phyloP scores from a whole-genome alignment of 805 yeast species.

The Cyberlindnera suaveolens region DNA sequence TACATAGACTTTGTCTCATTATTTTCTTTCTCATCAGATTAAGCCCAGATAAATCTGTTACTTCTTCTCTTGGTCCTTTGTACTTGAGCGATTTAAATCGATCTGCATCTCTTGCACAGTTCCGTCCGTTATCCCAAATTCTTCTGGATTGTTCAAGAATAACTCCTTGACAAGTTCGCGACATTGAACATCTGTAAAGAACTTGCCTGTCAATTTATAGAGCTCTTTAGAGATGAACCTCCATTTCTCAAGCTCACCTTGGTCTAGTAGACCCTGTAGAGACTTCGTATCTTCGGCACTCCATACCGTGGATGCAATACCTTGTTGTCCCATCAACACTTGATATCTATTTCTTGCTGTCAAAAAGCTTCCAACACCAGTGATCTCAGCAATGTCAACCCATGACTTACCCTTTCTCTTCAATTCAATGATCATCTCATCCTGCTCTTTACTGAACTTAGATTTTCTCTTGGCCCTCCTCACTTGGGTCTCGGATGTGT shows the following conservation, averaged over 20 bases:
- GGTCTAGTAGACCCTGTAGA: conserved; percentile 51
- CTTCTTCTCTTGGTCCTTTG: neutral
- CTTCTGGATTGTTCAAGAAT: conserved; percentile 48
- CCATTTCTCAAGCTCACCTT: conserved; percentile 70
- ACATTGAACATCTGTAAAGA: conserved; percentile 46
- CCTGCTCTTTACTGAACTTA: conserved; percentile 67
- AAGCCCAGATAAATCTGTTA: too few relatives aligned
- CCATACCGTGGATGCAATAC: conserved; percentile 65
- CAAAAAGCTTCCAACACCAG: conserved; percentile 57
- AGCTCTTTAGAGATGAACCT: conserved; percentile 56
- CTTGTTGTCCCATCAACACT: conserved; percentile 78
- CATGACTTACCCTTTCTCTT: conserved; percentile 61
- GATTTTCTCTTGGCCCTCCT: conserved; percentile 55
- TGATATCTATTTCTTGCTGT: conserved; percentile 78
- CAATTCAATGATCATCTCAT: conserved; percentile 52
- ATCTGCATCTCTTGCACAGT: conserved; percentile 21
- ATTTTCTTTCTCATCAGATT: neutral
- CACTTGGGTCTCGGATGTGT: conserved; percentile 34
- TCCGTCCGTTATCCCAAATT: conserved; percentile 50
- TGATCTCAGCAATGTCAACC: conserved; percentile 65
- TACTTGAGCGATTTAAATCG: neutral
- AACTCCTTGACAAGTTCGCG: conserved; percentile 46
- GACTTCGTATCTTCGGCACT: conserved; percentile 45
- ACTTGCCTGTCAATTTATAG: conserved; percentile 42
- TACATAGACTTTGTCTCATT: neutral